These are phyloP conservation scores for Naganishia albida DNA, from an alignment of 1,284 basidiomycete species.

Conservation along the genomic window DNA sequence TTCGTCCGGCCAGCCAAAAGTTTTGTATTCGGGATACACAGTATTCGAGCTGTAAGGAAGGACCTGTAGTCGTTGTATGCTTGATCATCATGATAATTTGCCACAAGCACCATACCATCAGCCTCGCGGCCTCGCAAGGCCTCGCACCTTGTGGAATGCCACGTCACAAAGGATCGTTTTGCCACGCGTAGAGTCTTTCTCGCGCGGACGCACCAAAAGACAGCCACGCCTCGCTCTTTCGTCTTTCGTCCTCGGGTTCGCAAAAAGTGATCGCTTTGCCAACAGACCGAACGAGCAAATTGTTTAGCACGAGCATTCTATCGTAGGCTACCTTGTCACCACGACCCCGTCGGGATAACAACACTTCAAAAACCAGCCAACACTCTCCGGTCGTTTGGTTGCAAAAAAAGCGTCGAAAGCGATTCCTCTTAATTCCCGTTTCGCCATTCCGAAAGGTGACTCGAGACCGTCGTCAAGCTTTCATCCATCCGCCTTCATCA, in stretches of 20 bases:
- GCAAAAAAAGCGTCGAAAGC: background rate
- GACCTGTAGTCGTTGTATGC: background rate
- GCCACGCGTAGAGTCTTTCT: background rate
- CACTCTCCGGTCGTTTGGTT: background rate
- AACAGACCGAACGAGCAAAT: background rate
- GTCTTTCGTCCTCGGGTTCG: conserved; percentile 5
- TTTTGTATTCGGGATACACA: background rate
- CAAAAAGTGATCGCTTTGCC: conserved; percentile 1
- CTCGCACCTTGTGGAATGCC: background rate
- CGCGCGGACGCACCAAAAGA: too few relatives aligned
- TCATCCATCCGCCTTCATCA: background rate
- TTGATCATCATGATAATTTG: conserved; percentile 2
- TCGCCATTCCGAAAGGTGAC: background rate
- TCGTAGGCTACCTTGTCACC: too few relatives aligned
- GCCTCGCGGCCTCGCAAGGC: background rate
- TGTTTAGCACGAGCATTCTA: too few relatives aligned
- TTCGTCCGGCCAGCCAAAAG: background rate
- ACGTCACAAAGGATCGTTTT: background rate
- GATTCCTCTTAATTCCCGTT: background rate
- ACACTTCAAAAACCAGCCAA: background rate
- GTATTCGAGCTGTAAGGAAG: background rate
- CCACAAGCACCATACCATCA: too few relatives aligned
- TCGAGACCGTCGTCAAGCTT: background rate
- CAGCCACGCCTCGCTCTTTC: conserved; percentile 4
- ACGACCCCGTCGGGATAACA: too few relatives aligned